phyloP scores from a whole-genome alignment of 305 asterid genomes.

The Solanum hybrid region DNA sequence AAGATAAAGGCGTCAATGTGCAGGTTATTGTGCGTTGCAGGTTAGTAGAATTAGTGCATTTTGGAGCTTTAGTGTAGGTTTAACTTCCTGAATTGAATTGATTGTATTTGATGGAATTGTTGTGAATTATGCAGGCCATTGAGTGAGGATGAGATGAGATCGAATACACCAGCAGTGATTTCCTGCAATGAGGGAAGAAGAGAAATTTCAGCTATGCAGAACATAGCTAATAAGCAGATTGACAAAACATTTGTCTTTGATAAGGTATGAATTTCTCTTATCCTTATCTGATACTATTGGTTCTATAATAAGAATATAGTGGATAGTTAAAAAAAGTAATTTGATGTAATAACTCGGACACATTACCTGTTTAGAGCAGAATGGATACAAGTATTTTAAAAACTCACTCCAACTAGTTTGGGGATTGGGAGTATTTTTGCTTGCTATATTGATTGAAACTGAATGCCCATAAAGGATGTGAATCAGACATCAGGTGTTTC shows the following conservation, averaged over 20 bases:
- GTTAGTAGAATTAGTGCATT: slow-evolving; percentile 21
- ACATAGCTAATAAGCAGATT: slow-evolving; percentile 96
- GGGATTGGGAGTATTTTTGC: background rate
- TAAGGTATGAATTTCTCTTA: slow-evolving; percentile 45
- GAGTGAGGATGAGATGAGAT: slow-evolving; percentile 80
- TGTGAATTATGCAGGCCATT: slow-evolving; percentile 50
- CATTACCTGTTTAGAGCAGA: background rate
- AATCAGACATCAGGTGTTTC: background rate
- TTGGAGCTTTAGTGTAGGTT: background rate
- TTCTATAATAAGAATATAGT: background rate
- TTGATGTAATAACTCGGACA: background rate
- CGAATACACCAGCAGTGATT: slow-evolving; percentile 71
- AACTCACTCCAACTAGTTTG: background rate
- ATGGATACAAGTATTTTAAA: background rate
- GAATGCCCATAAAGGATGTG: background rate
- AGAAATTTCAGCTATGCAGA: slow-evolving; percentile 87
- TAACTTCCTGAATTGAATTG: background rate
- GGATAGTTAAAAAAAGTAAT: background rate
- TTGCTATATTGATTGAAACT: background rate
- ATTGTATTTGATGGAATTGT: background rate
- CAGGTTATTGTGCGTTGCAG: slow-evolving; percentile 95
- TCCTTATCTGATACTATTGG: background rate
- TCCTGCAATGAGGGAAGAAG: slow-evolving; percentile 79
- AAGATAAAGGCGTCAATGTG: slow-evolving; percentile 92
- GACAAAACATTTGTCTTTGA: slow-evolving; percentile 91